A percentile compares a stretch with the other conserved stretches of the same genome.
phyloP scores from a whole-genome alignment of 371 early-diverging fungal species.

The Gilbertella persicaria region DNA sequence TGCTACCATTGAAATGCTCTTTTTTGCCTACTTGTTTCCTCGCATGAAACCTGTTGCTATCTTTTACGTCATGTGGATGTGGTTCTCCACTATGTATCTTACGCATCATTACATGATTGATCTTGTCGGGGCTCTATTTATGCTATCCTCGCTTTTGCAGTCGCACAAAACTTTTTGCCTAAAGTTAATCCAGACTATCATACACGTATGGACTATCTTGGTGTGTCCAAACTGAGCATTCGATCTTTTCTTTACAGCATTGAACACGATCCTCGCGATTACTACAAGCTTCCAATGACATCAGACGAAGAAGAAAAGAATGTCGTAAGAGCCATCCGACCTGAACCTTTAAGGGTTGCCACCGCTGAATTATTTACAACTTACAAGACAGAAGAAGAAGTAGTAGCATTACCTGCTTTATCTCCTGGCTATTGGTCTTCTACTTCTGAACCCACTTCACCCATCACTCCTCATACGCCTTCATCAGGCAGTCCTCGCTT shows the following conservation, averaged over 20 bases:
- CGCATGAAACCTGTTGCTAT: constrained; percentile 49
- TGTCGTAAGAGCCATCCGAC: background rate
- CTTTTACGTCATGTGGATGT: constrained; percentile 67
- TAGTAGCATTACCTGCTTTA: constrained; percentile 5
- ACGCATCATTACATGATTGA: constrained; percentile 78
- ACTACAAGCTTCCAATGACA: background rate
- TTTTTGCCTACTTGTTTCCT: constrained; percentile 54
- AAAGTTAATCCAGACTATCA: constrained; percentile 13
- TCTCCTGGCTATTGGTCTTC: constrained; percentile 27
- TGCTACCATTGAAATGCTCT: constrained; percentile 68
- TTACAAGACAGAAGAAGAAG: background rate
- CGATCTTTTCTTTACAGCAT: constrained; percentile 27
- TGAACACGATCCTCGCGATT: constrained; percentile 21
- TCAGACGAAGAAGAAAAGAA: constrained; percentile 5
- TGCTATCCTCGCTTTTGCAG: constrained; percentile 57
- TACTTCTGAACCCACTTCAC: constrained; percentile 34
- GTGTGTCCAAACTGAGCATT: constrained; percentile 26
- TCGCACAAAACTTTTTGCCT: constrained; percentile 40
- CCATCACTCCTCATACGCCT: constrained; percentile 28
- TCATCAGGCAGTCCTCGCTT: constrained; percentile 11
- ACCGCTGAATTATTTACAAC: background rate
- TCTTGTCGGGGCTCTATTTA: constrained; percentile 74
- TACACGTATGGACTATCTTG: constrained; percentile 43
- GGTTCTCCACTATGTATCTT: constrained; percentile 80
- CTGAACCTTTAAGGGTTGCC: background rate